Evolutionary conservation across 352 stramenopile genomes (phyloP).

Genomic region (Globisporangium okanoganense): DNA sequence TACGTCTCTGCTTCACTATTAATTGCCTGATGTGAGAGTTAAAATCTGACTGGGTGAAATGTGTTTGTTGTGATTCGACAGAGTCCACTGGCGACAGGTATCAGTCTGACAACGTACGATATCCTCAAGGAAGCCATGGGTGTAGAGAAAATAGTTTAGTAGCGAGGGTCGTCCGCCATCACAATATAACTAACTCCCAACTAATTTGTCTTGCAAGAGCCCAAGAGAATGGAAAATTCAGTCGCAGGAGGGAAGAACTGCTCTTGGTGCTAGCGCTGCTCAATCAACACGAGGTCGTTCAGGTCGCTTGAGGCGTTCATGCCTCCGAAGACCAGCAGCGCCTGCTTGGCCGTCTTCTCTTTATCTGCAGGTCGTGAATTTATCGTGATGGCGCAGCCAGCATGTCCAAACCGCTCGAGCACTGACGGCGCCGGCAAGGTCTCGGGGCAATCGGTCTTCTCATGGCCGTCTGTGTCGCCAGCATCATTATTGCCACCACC

Average conservation of each 20-base stretch:
- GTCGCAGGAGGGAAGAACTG: not conserved
- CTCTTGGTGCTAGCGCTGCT: no score
- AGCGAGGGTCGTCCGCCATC: not conserved
- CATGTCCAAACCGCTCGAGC: constrained; percentile 42
- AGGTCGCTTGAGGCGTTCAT: constrained; percentile 50
- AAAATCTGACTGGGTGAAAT: not conserved
- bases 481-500: no score
- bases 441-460: constrained; percentile 10
- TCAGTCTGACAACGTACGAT: constrained; percentile 86
- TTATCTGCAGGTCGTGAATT: not conserved
- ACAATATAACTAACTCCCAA: constrained; percentile 37
- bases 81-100: constrained; percentile 81
- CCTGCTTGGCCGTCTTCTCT: not conserved
- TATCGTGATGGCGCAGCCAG: constrained; percentile 5
- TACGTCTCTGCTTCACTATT: constrained; percentile 26
- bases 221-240: not conserved
- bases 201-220: not conserved
- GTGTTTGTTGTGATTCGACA: constrained; percentile 19
- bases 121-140: constrained; percentile 83
- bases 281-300: constrained; percentile 33
- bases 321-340: constrained; percentile 50
- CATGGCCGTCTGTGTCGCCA: not conserved
- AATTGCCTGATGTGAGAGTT: not conserved
- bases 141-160: constrained; percentile 54
- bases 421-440: not conserved